Base-by-base conservation (phyloP, 306 rosid species). In the Cicer chorassanicum region DNA sequence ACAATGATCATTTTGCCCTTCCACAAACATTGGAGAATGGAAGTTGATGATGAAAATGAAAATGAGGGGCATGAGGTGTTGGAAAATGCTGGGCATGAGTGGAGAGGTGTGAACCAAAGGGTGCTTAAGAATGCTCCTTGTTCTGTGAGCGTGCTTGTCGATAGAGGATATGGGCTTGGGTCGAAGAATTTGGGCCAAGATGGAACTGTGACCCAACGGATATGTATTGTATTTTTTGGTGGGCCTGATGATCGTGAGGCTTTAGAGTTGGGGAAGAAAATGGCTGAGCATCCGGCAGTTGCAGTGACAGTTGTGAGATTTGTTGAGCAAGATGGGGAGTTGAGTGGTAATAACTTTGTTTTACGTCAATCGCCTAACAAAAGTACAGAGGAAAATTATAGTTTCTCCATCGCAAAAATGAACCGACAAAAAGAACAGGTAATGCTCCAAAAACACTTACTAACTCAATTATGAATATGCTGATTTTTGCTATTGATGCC, bases 221-320 rank as follows among this genome's bases (percentile, higher is more conserved):
- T 93, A 0, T 87, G 93, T 21, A n/a, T 93, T 0, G 5, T 89
- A 15, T 91, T 87, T 63, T 93, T 93, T 1, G 94, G 98, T 39
- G 98, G 98, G 64, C 97, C 96, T 0, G 97, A 93, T 73, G 97
- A 91, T 41, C 87, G 94, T 0, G 94, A 91, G 82, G 94, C 90
- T 9, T 54, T 89, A 56, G 86, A 86, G 59, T 60, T 93, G 45
- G 92, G 90, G 0, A 85, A 89, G 0, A 81, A 86, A 72, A 90
- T 93, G 90, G 82, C 72, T 1, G 87, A 93, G 10, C 97, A 93
- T 70, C 97, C 97, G 0, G 72, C 84, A 0, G 83, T 89, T 46
- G 77, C 55, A 18, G 85, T 88, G 1, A 53, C 82, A 0, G 73
- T 87, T 55, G 72, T 79, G 8, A 86, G 89, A 81, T 88, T 91